A percentile compares a stretch with the other conserved stretches of the same genome.
phyloP scores from a whole-genome alignment of 495 filamentous ascomycete genomes.

The Aspergillus carlsbadensis region DNA sequence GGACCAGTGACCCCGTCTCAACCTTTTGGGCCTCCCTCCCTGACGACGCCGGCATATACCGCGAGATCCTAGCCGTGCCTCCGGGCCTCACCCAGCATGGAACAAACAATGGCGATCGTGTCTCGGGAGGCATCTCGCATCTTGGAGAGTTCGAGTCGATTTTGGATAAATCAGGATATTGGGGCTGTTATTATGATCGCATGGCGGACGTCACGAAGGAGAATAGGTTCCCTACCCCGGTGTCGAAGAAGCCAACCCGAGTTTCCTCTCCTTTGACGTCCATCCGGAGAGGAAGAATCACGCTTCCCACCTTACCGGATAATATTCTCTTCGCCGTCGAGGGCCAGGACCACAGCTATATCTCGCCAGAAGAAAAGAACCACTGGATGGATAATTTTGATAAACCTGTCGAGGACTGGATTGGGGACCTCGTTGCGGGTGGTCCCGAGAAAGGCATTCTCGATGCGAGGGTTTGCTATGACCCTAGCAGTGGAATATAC shows the following conservation, averaged over 20 bases:
- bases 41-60: constrained; percentile 26
- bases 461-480: constrained; percentile 20
- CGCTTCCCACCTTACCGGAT: constrained; percentile 21
- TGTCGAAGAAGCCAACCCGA: not conserved
- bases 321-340: constrained; percentile 32
- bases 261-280: not conserved
- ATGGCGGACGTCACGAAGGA: constrained; percentile 9
- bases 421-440: constrained; percentile 20
- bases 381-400: constrained; percentile 27
- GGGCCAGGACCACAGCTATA: constrained; percentile 27
- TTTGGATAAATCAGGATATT: constrained; percentile 29
- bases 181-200: constrained; percentile 29
- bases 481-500: constrained; percentile 9
- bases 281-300: constrained; percentile 18
- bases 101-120: constrained; percentile 16
- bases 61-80: constrained; percentile 25
- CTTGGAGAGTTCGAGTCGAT: constrained; percentile 17
- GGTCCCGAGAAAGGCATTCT: constrained; percentile 22
- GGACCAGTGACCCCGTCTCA: constrained; percentile 11
- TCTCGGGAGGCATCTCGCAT: constrained; percentile 14
- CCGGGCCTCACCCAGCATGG: constrained; percentile 20
- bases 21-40: constrained; percentile 28
- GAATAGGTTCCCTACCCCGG: not conserved
- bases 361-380: constrained; percentile 17
- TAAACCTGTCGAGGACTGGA: constrained; percentile 20